Evolutionary conservation across 768 basidiomycete species (phyloP), one percentile per base, ranked within the genome.

Genomic region (Gymnopilus dilepis): DNA sequence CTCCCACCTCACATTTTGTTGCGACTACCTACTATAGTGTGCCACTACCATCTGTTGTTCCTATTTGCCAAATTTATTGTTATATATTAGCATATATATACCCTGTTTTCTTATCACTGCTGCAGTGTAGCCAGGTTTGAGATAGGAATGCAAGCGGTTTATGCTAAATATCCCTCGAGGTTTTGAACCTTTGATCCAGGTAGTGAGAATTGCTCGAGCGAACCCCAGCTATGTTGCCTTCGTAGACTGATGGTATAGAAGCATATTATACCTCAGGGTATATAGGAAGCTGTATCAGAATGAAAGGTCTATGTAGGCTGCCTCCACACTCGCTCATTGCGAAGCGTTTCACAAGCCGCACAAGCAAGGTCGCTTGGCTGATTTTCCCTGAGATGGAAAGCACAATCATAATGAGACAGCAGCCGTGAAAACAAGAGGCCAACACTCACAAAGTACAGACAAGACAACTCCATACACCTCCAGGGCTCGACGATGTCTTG

Each of bases 401-500:
- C 17, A 48, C 47, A 41, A 67, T 42, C 63, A 60, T 47, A 48
- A 43, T 42, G 54, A 37, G 33, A 37, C 34, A 37, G 34, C 40
- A 28, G 62, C 12, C n/a, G n/a, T n/a, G n/a, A n/a, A n/a, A 59
- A 24, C 17, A 50, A 28, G 33, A 63, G 1, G 12, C 54, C 15
- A 38, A 1, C 12, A 71, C 88, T 74, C 68, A 90, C 89, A 91
- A 70, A 6, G 89, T 91, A 61, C 89, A 91, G 21, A 85, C 75
- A 12, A 74, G 65, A 66, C 89, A 91, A 41, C 69, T 69, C 89
- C 89, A 90, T 17, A 65, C 56, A 8, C 59, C 40, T 12, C 17
- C 40, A 4, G 54, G n/a, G 41, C 24, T 17, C 9, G 40, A 12
- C 26, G 52, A 22, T 31, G 38, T 21, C 19, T 33, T 34, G 22